phyloP scores from a whole-genome alignment of 768 basidiomycete species.

The Nidula microcarpa region DNA sequence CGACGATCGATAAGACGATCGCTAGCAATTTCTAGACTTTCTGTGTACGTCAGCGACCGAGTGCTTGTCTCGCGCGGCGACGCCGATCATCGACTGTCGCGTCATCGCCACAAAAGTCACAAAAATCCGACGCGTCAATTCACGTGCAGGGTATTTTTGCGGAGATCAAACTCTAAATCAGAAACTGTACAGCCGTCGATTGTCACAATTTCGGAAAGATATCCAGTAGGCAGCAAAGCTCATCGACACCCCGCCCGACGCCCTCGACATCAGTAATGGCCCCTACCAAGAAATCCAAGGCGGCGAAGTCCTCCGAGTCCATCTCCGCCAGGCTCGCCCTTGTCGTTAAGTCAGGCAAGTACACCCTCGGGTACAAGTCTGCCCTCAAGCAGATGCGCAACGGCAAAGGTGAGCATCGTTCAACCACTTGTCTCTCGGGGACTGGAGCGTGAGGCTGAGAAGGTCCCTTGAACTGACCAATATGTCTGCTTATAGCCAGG shows the following conservation, averaged over 20 bases:
- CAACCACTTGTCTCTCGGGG: conserved; percentile 58
- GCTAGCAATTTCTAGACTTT: too few species aligned
- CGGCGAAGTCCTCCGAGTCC: conserved; percentile 89
- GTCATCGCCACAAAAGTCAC: background rate
- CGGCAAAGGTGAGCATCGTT: conserved; percentile 82
- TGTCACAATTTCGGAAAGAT: background rate
- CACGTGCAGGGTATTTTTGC: background rate
- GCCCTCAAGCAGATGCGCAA: conserved; percentile 89
- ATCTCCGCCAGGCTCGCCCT: conserved; percentile 90
- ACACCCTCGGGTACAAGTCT: conserved; percentile 95
- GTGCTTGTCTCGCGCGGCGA: background rate
- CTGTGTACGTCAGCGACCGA: conserved; percentile 90
- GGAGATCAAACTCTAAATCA: background rate
- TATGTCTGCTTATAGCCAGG: conserved; percentile 63
- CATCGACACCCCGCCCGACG: conserved; percentile 13
- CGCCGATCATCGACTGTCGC: background rate
- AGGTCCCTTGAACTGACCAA: conserved; percentile 85
- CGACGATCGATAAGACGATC: background rate
- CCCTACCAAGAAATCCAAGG: conserved; percentile 92
- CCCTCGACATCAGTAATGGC: conserved; percentile 52
- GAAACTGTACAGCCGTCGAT: background rate
- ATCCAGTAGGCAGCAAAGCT: background rate
- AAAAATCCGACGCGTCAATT: background rate
- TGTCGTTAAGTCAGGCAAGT: conserved; percentile 84
- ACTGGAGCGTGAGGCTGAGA: conserved; percentile 99